Base-by-base conservation (phyloP, 345 rosid genomes). In the Gossypium bickii region DNA sequence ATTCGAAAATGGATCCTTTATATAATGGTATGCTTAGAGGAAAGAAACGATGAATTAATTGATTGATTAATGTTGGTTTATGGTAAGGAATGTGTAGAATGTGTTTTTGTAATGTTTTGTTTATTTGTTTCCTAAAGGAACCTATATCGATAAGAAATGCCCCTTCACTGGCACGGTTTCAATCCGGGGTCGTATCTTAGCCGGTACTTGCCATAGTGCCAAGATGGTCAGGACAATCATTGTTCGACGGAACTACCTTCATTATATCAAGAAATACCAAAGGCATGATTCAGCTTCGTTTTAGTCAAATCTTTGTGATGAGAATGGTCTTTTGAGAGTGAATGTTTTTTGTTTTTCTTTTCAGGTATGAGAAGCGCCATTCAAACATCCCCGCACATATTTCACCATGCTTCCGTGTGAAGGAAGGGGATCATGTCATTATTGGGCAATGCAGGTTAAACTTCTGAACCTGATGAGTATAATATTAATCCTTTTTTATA, bases 121-220 rank as follows among this genome's bases (percentile, higher is more conserved):
- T 53, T 57, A 22, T 18, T 1, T 67, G 44, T 69, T 68, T 72
- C 52, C 11, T 57, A 43, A 74, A 94, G 97, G 97, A 67, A 83
- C 87, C n/a, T 94, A 87, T 80, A 92, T 92, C 64, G 98, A 94
- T 49, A 90, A 79, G 86, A 94, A 92, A 81, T 92, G 98, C 73
- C 98, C 98, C 0, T 94, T 94, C 80, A 87, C 97, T 44, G 97
- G 98, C 73, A 86, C 76, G 47, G 98, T 90, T 52, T 57, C 61
- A 25, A 57, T 57, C 61, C 22, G 61, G 61, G 61, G 61, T 20
- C 61, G 61, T 27, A 57, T 94, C 77, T 78, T 94, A 57, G 90
- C 97, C 51, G 98, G 97, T 70, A 90, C 92, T 76, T 94, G 98
- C 77, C 98, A 94, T 81, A 87, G 91, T 71, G 97, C 97, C 9